Percentiles rank a stretch among this genome's conserved stretches.
phyloP scores from a whole-genome alignment of 441 rosid species.

The Eutrema salsugineum region DNA sequence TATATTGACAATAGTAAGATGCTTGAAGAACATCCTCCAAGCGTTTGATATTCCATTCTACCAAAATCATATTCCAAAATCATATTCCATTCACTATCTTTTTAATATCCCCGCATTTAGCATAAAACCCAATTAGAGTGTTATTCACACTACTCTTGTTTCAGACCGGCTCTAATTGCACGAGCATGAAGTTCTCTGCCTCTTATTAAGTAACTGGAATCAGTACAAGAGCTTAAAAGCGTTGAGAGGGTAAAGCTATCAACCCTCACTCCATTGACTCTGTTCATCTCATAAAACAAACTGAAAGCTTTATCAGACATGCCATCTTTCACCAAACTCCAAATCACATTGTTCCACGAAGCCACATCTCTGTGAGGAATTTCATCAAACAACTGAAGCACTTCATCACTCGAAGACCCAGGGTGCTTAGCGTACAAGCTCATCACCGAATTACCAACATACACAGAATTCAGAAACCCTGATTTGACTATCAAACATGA shows the following conservation, averaged over 20 bases:
- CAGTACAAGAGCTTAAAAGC: slow-evolving; percentile 58
- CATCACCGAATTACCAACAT: slow-evolving; percentile 63
- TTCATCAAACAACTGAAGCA: slow-evolving; percentile 53
- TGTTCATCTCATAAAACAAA: slow-evolving; percentile 40
- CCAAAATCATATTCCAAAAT: too few relatives aligned
- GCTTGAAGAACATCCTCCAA: too few relatives aligned
- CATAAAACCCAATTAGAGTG: slow-evolving; percentile 64
- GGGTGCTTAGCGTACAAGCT: slow-evolving; percentile 47
- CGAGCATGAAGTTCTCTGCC: slow-evolving; percentile 70
- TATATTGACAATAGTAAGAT: too few relatives aligned
- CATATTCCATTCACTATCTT: slow-evolving; percentile 42
- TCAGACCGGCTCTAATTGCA: slow-evolving; percentile 56
- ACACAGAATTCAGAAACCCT: slow-evolving; percentile 44
- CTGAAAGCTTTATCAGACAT: slow-evolving; percentile 44
- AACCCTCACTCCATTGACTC: slow-evolving; percentile 33
- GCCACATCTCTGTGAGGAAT: slow-evolving; percentile 60
- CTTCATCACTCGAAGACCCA: slow-evolving; percentile 34
- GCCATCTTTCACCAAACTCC: slow-evolving; percentile 46
- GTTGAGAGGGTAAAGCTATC: slow-evolving; percentile 61
- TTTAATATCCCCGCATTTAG: slow-evolving; percentile 38
- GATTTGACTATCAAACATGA: slow-evolving; percentile 58
- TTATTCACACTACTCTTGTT: slow-evolving; percentile 51
- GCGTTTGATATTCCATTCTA: too few relatives aligned
- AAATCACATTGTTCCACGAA: slow-evolving; percentile 75
- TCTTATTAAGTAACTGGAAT: slow-evolving; percentile 33